These are phyloP conservation scores for Oropetium thomaeum DNA, from an alignment of 176 grass and related monocot genomes.

Conservation along the genomic window DNA sequence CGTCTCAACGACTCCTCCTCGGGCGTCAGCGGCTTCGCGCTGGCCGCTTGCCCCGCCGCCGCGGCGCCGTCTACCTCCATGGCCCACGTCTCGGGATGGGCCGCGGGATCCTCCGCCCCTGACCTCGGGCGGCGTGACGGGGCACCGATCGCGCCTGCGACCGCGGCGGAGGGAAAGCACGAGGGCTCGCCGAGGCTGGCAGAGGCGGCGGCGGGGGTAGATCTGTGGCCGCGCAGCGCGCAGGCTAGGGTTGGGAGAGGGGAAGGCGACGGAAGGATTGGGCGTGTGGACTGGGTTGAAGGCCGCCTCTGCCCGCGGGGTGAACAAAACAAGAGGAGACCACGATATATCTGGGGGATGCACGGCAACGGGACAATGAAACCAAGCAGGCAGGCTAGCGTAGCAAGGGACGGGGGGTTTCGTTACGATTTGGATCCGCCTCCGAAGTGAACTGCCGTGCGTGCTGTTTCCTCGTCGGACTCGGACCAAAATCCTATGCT, in stretches of 20 bases:
- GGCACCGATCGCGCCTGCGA: constrained; percentile 14
- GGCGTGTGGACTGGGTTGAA: constrained; percentile 24
- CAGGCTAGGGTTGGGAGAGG: constrained; percentile 33
- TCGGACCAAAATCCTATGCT: too few relatives aligned
- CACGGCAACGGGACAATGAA: background rate
- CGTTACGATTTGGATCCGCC: background rate
- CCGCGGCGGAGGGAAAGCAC: background rate
- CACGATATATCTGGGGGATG: background rate
- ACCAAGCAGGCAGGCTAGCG: background rate
- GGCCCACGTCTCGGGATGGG: constrained; percentile 6
- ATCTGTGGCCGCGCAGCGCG: constrained; percentile 17
- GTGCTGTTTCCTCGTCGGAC: too few relatives aligned
- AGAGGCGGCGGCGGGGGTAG: constrained; percentile 9
- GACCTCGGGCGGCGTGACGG: background rate
- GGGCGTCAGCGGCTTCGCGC: constrained; percentile 42
- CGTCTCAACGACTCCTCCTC: constrained; percentile 82
- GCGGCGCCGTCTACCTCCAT: constrained; percentile 49
- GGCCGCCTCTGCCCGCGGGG: constrained; percentile 1
- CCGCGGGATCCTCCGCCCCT: constrained; percentile 21
- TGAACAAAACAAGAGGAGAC: background rate
- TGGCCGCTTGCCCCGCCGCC: background rate
- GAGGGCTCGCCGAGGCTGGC: constrained; percentile 15
- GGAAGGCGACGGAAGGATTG: background rate
- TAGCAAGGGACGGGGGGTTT: too few relatives aligned
- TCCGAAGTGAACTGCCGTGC: too few relatives aligned